Evolutionary conservation across 1,284 basidiomycete genomes (phyloP).

Genomic region (Trametes versicolor): DNA sequence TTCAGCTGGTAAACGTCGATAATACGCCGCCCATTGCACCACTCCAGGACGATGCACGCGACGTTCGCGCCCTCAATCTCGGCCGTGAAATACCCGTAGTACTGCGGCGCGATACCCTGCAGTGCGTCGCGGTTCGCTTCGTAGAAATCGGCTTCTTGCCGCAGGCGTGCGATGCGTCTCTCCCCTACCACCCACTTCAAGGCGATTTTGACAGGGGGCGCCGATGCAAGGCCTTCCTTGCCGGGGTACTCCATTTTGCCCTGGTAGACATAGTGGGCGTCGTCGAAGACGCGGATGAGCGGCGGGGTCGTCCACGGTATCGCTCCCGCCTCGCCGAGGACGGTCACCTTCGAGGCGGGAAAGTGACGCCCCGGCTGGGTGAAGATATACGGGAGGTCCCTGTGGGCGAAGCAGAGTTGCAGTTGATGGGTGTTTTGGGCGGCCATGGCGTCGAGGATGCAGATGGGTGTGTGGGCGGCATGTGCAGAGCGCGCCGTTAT

Average conservation of each 20-base stretch:
- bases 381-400: slow-evolving; percentile 7
- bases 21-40: slow-evolving; percentile 19
- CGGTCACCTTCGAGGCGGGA: slow-evolving; percentile 17
- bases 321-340: slow-evolving; percentile 18
- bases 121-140: slow-evolving; percentile 19
- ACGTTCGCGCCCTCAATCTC: slow-evolving; percentile 19
- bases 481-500: background rate
- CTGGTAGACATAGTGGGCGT: slow-evolving; percentile 26
- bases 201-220: slow-evolving; percentile 21
- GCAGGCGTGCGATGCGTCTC: slow-evolving; percentile 14
- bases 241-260: slow-evolving; percentile 22
- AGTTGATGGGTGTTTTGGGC: background rate
- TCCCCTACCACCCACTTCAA: slow-evolving; percentile 28
- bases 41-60: slow-evolving; percentile 29
- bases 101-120: slow-evolving; percentile 21
- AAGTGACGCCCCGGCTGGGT: slow-evolving; percentile 6
- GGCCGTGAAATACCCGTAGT: slow-evolving; percentile 26
- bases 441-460: slow-evolving; percentile 4
- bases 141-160: slow-evolving; percentile 23
- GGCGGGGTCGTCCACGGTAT: slow-evolving; percentile 14
- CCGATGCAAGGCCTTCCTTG: background rate
- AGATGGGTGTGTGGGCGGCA: background rate
- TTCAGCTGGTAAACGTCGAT: slow-evolving; percentile 20
- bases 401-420: slow-evolving; percentile 3
- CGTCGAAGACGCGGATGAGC: slow-evolving; percentile 23